Evolutionary conservation across 2,329 filamentous ascomycete genomes (phyloP), one percentile per base, ranked within the genome.

Genomic region (Aspergillus bombycis): DNA sequence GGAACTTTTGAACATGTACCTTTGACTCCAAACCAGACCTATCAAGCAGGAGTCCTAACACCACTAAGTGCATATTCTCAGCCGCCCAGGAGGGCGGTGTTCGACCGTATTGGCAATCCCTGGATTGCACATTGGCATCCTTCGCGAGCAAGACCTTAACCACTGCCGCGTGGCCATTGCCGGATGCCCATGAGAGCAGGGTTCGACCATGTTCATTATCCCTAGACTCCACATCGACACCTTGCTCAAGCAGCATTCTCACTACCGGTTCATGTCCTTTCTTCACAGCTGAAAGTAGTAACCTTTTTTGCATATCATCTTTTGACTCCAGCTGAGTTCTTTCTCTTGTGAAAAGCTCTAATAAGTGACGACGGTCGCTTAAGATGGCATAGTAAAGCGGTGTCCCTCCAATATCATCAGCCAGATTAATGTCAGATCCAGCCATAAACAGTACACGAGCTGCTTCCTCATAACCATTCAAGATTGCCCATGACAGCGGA

Each of bases 391-490:
- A 60, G n/a, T 28, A 8, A 4, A 60, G 58, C 32, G 58, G 58
- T 12, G 58, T 60, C 14, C 12, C 48, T 53, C 21, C 34, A 28
- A 60, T 23, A 3, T 32, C 32, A 34, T 43, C 58, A 9, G 10
- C 23, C 11, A 30, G 26, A 41, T 53, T 23, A 19, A 59, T 28
- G 26, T 14, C 14, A 52, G 57, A 43, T 41, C 57, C 46, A 32
- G 57, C 41, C 28, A 23, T 34, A 34, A 58, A 26, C 30, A 58
- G 30, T 21, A 54, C 10, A 11, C 32, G 23, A n/a, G 34, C 58
- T 36, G 41, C 28, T 36, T 26, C 48, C 9, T 28, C 32, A 54
- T 60, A 23, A n/a, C 58, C 58, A 34, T 60, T 60, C 58, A 38
- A 43, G 9, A 45, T 45, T 16, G 48, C 58, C 38, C 41, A 60